Evolutionary conservation across 192 early-diverging fungal genomes (phyloP).

Genomic region (Chytriomyces confervae): DNA sequence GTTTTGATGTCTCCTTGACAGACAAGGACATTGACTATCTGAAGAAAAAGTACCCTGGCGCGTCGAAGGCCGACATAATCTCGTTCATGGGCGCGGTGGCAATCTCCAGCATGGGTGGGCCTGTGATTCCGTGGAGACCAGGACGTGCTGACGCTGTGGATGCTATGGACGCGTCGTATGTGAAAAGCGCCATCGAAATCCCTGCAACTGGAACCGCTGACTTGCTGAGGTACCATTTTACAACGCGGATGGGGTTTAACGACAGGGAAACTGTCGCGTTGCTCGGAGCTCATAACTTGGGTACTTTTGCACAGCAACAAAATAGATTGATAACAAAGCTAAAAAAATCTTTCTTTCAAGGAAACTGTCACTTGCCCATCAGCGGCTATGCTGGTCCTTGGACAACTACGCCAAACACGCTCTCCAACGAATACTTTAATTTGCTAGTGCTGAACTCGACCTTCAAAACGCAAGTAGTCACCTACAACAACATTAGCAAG

Average conservation of each 20-base stretch:
- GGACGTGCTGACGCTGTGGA: conserved; percentile 49
- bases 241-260: conserved; percentile 50
- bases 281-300: conserved; percentile 73
- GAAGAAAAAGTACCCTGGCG: not conserved
- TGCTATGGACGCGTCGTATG: not conserved
- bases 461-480: not conserved
- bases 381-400: conserved; percentile 32
- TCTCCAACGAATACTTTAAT: conserved; percentile 9
- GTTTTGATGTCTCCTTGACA: not conserved
- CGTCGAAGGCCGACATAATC: not conserved
- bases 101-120: conserved; percentile 54
- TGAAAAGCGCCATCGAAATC: not conserved
- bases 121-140: conserved; percentile 65
- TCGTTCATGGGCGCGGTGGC: not conserved
- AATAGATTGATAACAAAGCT: no score
- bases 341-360: no score
- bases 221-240: not conserved
- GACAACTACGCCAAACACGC: not conserved
- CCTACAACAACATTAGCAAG: not conserved
- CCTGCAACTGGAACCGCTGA: not conserved
- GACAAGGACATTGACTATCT: not conserved
- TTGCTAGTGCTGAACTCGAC: not conserved
- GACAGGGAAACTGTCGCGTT: conserved; percentile 75
- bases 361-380: conserved; percentile 64
- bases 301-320: no score